Conservation (phyloP, 176 grass and related monocot species). For the Poa pratensis region DNA sequence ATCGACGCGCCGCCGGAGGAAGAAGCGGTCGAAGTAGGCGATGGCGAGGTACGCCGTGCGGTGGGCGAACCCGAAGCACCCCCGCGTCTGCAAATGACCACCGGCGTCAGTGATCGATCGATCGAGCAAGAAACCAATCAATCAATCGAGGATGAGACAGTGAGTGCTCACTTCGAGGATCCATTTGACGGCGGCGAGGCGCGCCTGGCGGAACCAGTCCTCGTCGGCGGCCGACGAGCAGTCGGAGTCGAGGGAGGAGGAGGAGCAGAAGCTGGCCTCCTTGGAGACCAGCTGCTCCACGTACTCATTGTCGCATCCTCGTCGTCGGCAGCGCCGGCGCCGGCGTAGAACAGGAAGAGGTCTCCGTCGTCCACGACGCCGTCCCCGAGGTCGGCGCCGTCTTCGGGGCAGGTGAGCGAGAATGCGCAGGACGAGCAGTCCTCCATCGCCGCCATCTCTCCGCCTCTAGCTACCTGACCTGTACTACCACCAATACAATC, state of each 20-base stretch:
- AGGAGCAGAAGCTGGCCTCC: constrained; percentile 63
- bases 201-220: constrained; percentile 63
- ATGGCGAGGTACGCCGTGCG: constrained; percentile 87
- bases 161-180: constrained; percentile 66
- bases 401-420: constrained; percentile 79
- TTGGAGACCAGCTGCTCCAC: constrained; percentile 75
- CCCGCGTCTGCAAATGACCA: constrained; percentile 58
- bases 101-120: constrained; percentile 22
- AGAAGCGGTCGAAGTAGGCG: constrained; percentile 90
- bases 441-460: constrained; percentile 34
- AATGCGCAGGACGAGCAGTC: constrained; percentile 56
- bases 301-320: constrained; percentile 63
- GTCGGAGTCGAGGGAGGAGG: constrained; percentile 42
- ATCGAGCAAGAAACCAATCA: constrained; percentile 29
- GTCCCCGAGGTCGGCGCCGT: constrained; percentile 60
- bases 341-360: constrained; percentile 28
- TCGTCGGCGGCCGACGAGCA: constrained; percentile 37
- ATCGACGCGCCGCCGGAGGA: constrained; percentile 73
- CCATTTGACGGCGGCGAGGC: constrained; percentile 72
- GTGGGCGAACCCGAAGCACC: constrained; percentile 73
- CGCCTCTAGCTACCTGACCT: neutral
- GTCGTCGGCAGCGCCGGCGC: neutral
- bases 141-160: too few species aligned
- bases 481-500: neutral
- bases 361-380: constrained; percentile 47